phyloP scores from a whole-genome alignment of 352 stramenopile species.

The Phytophthora fragariaefolia region DNA sequence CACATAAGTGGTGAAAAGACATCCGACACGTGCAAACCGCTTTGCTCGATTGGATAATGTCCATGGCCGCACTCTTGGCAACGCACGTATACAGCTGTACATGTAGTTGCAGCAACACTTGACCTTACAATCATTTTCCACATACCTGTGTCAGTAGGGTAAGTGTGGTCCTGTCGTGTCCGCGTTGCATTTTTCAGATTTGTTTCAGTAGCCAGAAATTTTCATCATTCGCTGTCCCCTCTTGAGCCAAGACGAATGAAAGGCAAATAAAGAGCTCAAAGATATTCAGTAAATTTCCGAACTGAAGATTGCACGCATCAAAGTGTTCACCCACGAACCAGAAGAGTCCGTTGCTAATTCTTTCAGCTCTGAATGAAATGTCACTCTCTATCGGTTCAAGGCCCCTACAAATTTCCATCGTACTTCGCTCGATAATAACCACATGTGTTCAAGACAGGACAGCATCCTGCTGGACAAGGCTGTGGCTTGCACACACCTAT shows the following conservation, averaged over 20 bases:
- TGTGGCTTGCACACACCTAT: background rate
- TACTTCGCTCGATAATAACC: background rate
- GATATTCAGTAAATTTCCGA: conserved; percentile 3
- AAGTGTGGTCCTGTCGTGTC: too few species aligned
- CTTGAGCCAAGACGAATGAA: background rate
- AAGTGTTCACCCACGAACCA: background rate
- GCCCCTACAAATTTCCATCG: background rate
- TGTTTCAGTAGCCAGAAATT: background rate
- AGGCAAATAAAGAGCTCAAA: background rate
- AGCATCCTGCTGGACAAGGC: background rate
- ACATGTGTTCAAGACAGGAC: background rate
- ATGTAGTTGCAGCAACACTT: background rate
- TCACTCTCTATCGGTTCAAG: background rate
- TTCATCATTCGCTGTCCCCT: background rate
- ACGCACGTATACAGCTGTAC: background rate
- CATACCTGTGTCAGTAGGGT: background rate
- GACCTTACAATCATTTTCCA: background rate
- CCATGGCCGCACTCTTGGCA: background rate
- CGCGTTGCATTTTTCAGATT: background rate
- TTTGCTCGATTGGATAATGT: background rate
- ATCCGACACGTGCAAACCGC: background rate
- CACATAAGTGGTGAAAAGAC: background rate
- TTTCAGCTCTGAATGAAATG: background rate
- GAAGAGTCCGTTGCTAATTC: background rate
- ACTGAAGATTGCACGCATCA: background rate